Evolutionary conservation across 1,284 basidiomycete genomes (phyloP).

Genomic region (Boletus subluridellus): DNA sequence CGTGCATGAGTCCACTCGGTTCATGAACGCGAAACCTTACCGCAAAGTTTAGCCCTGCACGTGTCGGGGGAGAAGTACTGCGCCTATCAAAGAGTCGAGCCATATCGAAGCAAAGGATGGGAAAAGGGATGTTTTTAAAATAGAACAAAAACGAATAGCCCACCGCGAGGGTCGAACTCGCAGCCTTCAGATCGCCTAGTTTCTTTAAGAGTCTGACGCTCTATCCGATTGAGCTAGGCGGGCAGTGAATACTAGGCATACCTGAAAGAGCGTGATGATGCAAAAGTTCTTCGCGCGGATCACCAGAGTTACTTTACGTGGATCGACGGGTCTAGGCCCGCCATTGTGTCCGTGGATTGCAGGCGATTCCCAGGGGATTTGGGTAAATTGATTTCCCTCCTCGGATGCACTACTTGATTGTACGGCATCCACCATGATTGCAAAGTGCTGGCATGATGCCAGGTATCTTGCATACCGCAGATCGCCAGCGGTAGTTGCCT

Average conservation of each 20-base stretch:
- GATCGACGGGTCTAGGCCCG: not conserved
- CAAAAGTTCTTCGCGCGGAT: no score
- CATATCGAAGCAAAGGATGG: no score
- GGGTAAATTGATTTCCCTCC: not conserved
- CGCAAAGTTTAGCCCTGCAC: not conserved
- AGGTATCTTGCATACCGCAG: not conserved
- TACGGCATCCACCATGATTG: not conserved
- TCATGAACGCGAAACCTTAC: not conserved
- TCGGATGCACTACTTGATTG: not conserved
- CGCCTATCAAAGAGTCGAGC: no score
- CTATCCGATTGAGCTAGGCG: slow-evolving; percentile 86
- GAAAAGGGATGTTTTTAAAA: not conserved
- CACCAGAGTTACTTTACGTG: no score
- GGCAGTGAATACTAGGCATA: slow-evolving; percentile 34
- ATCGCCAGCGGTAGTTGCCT: no score
- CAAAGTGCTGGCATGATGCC: not conserved
- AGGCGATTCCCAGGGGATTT: not conserved
- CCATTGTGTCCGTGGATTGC: not conserved
- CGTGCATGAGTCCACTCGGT: not conserved
- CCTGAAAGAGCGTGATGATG: no score
- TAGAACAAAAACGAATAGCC: slow-evolving; percentile 45
- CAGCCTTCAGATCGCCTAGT: slow-evolving; percentile 72
- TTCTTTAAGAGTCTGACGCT: slow-evolving; percentile 67
- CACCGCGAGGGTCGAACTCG: slow-evolving; percentile 91
- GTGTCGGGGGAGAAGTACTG: not conserved